Evolutionary conservation across 2,329 filamentous ascomycete genomes (phyloP).

Genomic region (Trichoderma asperellum): DNA sequence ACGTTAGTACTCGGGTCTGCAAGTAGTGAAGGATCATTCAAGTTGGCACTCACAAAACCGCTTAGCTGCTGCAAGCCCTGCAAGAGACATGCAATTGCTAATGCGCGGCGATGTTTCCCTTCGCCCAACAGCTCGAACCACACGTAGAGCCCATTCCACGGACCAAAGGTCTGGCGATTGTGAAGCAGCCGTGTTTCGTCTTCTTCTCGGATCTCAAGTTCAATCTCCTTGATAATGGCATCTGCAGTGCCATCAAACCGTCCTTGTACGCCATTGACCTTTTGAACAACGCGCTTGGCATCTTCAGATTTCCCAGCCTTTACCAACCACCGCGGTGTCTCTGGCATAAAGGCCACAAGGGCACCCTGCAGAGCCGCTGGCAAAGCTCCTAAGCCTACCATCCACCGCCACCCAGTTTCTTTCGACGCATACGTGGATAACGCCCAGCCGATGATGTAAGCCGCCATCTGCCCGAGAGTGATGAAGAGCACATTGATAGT

Average conservation of each 20-base stretch:
- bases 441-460: constrained; percentile 81
- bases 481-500: constrained; percentile 83
- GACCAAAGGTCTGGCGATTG: constrained; percentile 36
- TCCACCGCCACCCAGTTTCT: constrained; percentile 79
- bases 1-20: constrained; percentile 12
- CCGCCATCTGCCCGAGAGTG: constrained; percentile 85
- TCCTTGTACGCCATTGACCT: constrained; percentile 60
- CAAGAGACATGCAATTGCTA: constrained; percentile 83
- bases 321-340: constrained; percentile 87
- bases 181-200: constrained; percentile 51
- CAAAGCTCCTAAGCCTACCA: constrained; percentile 82
- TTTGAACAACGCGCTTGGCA: constrained; percentile 67
- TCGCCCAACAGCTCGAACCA: constrained; percentile 60
- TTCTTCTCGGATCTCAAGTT: constrained; percentile 75
- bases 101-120: constrained; percentile 70
- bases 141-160: constrained; percentile 48
- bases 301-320: constrained; percentile 64
- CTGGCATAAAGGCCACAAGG: constrained; percentile 75
- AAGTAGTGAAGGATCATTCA: background rate
- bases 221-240: constrained; percentile 68
- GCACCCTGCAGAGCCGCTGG: constrained; percentile 74
- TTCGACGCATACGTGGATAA: constrained; percentile 61
- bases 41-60: constrained; percentile 66
- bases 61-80: constrained; percentile 89
- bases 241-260: constrained; percentile 56